These are phyloP conservation scores for Avicennia marina DNA, from an alignment of 257 asterid species.

Conservation along the genomic window DNA sequence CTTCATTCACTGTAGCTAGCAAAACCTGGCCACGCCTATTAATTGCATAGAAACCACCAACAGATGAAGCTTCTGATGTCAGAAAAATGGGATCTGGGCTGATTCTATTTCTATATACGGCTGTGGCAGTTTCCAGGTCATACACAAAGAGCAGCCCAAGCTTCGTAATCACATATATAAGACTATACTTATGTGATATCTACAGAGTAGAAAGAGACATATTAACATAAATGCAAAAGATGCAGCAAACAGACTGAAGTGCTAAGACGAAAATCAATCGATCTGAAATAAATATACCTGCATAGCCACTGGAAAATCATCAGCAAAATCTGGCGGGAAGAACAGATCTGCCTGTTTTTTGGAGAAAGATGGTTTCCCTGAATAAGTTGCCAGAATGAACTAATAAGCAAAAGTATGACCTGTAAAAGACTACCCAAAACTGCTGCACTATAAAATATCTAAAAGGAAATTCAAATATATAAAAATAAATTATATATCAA, in stretches of 20 bases:
- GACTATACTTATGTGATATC: conserved; percentile 90
- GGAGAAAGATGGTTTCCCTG: conserved; percentile 90
- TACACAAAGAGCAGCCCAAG: conserved; percentile 98
- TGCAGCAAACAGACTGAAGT: conserved; percentile 6
- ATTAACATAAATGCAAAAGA: too few species aligned
- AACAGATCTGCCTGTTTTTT: conserved; percentile 99
- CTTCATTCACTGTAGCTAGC: conserved; percentile 95
- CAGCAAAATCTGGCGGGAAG: conserved; percentile 96
- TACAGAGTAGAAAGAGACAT: conserved; percentile 44
- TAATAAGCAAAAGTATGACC: conserved; percentile 16
- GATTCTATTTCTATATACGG: conserved; percentile 95
- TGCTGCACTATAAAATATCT: not conserved
- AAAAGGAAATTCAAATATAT: not conserved
- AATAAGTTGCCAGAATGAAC: conserved; percentile 12
- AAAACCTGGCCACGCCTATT: conserved; percentile 97
- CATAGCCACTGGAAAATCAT: conserved; percentile 99
- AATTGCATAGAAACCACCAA: conserved; percentile 95
- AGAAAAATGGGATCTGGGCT: conserved; percentile 98
- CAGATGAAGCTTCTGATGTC: conserved; percentile 90
- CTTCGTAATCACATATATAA: conserved; percentile 92
- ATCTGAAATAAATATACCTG: conserved; percentile 60
- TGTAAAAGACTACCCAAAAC: conserved; percentile 9
- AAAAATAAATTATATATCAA: conserved; percentile 18
- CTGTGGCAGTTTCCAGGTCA: conserved; percentile 94
- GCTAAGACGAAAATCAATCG: too few species aligned